A percentile compares a stretch with the other conserved stretches of the same genome.
Evolutionary conservation across 129 eudicot genomes (phyloP).

Genomic region (Apium graveolens): DNA sequence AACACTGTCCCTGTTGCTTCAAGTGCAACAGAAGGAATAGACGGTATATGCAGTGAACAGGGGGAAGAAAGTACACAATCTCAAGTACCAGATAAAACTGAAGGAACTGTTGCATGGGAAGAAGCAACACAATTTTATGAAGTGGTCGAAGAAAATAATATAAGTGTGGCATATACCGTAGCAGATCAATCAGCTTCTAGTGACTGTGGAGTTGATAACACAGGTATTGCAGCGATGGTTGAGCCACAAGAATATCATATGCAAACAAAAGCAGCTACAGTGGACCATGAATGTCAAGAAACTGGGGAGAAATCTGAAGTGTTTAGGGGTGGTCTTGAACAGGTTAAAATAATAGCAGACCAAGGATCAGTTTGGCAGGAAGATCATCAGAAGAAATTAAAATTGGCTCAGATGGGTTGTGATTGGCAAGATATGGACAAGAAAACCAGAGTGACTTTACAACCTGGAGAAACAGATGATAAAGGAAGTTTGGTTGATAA

Average conservation of each 20-base stretch:
- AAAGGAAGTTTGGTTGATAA: conserved; percentile 25
- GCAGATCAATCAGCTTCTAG: conserved; percentile 14
- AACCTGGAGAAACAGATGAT: conserved; percentile 21
- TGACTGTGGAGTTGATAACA: conserved; percentile 10
- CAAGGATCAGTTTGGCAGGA: conserved; percentile 22
- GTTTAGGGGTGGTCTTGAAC: conserved; percentile 12
- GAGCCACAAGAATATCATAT: conserved; percentile 24
- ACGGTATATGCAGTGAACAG: conserved; percentile 7
- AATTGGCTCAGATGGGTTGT: conserved; percentile 17
- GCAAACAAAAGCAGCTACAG: conserved; percentile 19
- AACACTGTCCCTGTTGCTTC: conserved; percentile 14
- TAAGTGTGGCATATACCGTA: conserved; percentile 10
- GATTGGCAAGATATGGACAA: conserved; percentile 17
- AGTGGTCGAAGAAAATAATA: conserved; percentile 26
- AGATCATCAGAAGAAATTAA: conserved; percentile 29
- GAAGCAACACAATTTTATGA: conserved; percentile 45
- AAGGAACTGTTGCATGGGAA: conserved; percentile 35
- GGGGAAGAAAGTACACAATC: conserved; percentile 14
- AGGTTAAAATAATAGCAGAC: conserved; percentile 21
- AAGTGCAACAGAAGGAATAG: conserved; percentile 21
- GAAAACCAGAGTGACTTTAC: conserved; percentile 17
- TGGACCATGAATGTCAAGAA: conserved; percentile 23
- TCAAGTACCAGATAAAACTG: conserved; percentile 21
- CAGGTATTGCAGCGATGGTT: conserved; percentile 16
- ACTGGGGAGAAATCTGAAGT: conserved; percentile 13